These are phyloP conservation scores for Lactarius sp. DNA, from an alignment of 768 basidiomycete genomes.

Conservation along the genomic window DNA sequence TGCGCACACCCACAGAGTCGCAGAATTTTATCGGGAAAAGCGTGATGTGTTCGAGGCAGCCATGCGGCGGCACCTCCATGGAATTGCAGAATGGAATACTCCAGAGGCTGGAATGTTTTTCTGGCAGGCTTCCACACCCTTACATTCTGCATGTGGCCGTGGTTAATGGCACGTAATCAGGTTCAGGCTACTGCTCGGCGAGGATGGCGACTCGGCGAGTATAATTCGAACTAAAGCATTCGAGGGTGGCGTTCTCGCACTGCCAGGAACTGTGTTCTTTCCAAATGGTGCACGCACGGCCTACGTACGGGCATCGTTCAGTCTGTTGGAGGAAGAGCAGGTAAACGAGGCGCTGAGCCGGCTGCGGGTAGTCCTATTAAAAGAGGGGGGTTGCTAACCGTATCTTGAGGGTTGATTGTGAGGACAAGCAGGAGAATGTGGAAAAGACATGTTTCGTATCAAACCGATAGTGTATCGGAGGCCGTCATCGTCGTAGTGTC, in stretches of 20 bases:
- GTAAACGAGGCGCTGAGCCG: conserved; percentile 70
- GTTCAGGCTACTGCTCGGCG: conserved; percentile 68
- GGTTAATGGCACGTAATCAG: conserved; percentile 32
- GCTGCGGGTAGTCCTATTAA: conserved; percentile 36
- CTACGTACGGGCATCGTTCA: conserved; percentile 82
- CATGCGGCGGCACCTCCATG: conserved; percentile 70
- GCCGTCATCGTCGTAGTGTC: too few species aligned
- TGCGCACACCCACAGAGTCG: conserved; percentile 60
- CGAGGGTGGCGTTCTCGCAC: conserved; percentile 78
- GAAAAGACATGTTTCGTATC: too few species aligned
- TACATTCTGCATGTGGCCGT: conserved; percentile 2
- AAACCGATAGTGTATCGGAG: too few species aligned
- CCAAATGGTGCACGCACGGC: conserved; percentile 64
- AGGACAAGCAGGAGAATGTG: too few species aligned
- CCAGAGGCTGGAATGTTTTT: conserved; percentile 89
- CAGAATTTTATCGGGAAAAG: conserved; percentile 69
- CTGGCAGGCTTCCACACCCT: conserved; percentile 45
- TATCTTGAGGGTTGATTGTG: not conserved
- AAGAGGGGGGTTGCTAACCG: conserved; percentile 1
- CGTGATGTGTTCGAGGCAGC: conserved; percentile 74
- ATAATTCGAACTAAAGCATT: conserved; percentile 73
- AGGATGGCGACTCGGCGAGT: conserved; percentile 49
- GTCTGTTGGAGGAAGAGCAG: conserved; percentile 57
- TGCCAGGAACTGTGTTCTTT: conserved; percentile 81
- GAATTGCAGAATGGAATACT: conserved; percentile 64